These are phyloP conservation scores for Silybum marianum DNA, from an alignment of 129 eudicot genomes.

Conservation along the genomic window DNA sequence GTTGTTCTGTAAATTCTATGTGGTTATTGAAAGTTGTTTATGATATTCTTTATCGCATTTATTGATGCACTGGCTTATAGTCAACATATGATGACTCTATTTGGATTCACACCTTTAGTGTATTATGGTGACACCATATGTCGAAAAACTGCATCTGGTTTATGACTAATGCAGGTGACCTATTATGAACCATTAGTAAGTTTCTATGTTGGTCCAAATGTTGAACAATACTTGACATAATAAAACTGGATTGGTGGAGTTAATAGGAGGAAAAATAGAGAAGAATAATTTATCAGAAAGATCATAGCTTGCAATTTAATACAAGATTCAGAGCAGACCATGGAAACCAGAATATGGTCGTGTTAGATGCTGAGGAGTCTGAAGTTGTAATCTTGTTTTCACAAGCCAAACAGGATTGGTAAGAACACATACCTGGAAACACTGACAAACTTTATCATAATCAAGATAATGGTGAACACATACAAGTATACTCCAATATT, in stretches of 20 bases:
- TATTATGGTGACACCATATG: neutral
- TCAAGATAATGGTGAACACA: neutral
- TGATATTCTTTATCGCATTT: neutral
- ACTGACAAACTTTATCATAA: constrained; percentile 3
- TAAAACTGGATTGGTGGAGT: constrained; percentile 8
- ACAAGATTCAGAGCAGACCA: constrained; percentile 50
- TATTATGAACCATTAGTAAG: neutral
- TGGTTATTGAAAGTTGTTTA: neutral
- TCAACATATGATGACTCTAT: neutral
- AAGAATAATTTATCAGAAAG: neutral
- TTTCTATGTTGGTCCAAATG: neutral
- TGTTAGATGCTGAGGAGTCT: constrained; percentile 73
- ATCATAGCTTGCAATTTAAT: neutral
- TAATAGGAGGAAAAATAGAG: neutral
- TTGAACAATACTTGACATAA: neutral
- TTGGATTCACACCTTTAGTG: neutral
- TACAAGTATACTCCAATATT: neutral
- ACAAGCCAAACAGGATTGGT: constrained; percentile 98
- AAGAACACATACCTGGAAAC: constrained; percentile 72
- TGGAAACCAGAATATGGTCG: constrained; percentile 87
- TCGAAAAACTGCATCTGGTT: neutral
- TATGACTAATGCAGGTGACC: neutral
- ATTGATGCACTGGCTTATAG: neutral
- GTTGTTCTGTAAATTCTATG: too few relatives aligned
- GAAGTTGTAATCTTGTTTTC: constrained; percentile 97